Percentiles rank a stretch among this genome's conserved stretches.
These are phyloP conservation scores for Quillaja saponaria DNA, from an alignment of 306 rosid genomes.

Conservation along the genomic window DNA sequence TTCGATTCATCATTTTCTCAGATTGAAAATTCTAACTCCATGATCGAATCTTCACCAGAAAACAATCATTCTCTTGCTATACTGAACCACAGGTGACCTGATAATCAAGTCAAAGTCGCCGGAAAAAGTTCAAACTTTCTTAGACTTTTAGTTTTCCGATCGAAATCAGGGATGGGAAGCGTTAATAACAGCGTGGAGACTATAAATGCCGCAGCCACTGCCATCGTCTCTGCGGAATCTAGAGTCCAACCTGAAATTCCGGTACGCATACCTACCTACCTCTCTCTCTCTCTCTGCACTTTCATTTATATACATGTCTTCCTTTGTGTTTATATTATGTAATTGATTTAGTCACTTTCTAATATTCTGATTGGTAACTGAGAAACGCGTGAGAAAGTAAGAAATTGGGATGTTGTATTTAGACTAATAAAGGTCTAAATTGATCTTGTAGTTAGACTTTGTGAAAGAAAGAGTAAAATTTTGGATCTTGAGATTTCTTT, in stretches of 20 bases:
- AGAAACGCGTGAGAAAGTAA: constrained; percentile 23
- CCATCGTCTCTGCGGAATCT: constrained; percentile 83
- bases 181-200: constrained; percentile 73
- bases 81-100: constrained; percentile 32
- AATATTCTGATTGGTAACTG: constrained; percentile 31
- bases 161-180: constrained; percentile 49
- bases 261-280: constrained; percentile 40
- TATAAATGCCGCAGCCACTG: constrained; percentile 90
- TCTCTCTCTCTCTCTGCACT: too few relatives aligned
- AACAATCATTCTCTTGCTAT: constrained; percentile 10
- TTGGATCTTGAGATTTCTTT: constrained; percentile 32
- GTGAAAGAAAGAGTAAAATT: constrained; percentile 23
- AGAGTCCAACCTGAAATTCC: constrained; percentile 71
- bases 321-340: not conserved
- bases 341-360: constrained; percentile 24
- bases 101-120: not conserved
- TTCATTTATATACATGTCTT: not conserved
- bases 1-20: not conserved
- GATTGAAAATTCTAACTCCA: constrained; percentile 33
- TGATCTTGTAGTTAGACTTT: constrained; percentile 35
- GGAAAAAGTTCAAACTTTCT: constrained; percentile 7
- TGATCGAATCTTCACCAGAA: constrained; percentile 48
- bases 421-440: constrained; percentile 28
- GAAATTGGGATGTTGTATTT: constrained; percentile 41
- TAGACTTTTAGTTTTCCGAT: not conserved